Base-by-base conservation (phyloP, 2,329 filamentous ascomycete species). In the Fusarium succisae region DNA sequence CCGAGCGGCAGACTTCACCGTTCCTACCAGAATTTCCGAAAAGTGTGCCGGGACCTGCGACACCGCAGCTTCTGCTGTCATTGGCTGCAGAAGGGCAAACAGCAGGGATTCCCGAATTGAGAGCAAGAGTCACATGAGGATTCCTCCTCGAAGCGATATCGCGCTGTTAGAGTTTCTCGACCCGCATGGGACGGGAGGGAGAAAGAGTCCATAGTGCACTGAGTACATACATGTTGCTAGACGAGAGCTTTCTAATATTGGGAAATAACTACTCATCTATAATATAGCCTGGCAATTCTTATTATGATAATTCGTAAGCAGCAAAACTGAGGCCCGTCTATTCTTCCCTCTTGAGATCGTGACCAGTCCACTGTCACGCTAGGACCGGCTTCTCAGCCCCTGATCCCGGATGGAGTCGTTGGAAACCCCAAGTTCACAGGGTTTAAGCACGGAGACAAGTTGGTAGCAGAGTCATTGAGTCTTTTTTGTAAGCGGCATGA, bases 11-110 rank as follows among this genome's bases (percentile, higher is more conserved):
- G 50, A 57, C 41, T 28, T 37, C 68, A 74, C 67, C 57, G 66
- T 74, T 71, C 63, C 58, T 66, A 74, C 66, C 61, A 73, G 47
- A 41, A 65, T 48, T 55, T 73, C 44, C 54, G 66, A 67, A 67
- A 63, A 43, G 45, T 57, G 70, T 56, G 48, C 50, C 35, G 47
- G 37, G 66, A 55, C 44, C 51, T 62, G 51, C 51, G 50, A 57
- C 68, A 67, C 48, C 39, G 30, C 58, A 47, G 37, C 22, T 61
- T 55, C 11, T 41, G 22, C 41, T 59, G 32, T 48, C 41, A 71
- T 72, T 72, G 62, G 69, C 53, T 60, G 45, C 11, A 28, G 35
- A 53, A 60, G 18, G 37, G 24, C 20, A 48, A 60, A 45, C 45
- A 57, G 50, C 70, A 60, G 58, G 50, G 69, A 24, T 64, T 66